Conservation (phyloP, 345 rosid genomes). For the Melastoma malabathricum region DNA sequence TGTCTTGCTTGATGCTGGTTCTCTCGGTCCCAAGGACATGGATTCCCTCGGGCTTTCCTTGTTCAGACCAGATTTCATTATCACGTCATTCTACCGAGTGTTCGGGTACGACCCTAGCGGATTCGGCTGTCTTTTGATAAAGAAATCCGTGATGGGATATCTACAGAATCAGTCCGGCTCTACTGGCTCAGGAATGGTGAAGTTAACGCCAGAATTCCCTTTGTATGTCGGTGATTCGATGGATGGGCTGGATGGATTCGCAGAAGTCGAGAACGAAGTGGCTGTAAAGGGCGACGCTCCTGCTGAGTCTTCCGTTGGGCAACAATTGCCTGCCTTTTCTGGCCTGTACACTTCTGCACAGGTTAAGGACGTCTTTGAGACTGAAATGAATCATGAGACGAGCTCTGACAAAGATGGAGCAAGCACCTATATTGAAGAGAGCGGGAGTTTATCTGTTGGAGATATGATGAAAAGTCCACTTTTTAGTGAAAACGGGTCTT, state of each 20-base stretch:
- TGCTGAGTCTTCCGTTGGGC: constrained; percentile 39
- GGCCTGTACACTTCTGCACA: constrained; percentile 83
- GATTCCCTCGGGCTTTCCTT: constrained; percentile 93
- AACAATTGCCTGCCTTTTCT: constrained; percentile 86
- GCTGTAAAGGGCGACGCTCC: constrained; percentile 38
- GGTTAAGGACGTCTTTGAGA: constrained; percentile 82
- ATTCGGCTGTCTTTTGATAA: constrained; percentile 92
- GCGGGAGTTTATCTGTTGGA: constrained; percentile 79
- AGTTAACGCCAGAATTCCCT: constrained; percentile 92
- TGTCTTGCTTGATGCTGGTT: constrained; percentile 95
- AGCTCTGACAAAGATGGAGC: constrained; percentile 74
- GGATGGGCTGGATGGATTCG: constrained; percentile 65
- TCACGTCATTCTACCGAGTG: constrained; percentile 92
- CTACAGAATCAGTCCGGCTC: constrained; percentile 87
- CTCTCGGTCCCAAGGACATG: constrained; percentile 99
- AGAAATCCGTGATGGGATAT: constrained; percentile 91
- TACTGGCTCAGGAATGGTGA: constrained; percentile 93
- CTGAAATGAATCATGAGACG: constrained; percentile 80
- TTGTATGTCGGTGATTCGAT: constrained; percentile 79
- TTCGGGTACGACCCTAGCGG: constrained; percentile 98
- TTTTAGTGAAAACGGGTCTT: constrained; percentile 92
- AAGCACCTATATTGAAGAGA: constrained; percentile 90
- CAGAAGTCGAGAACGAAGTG: constrained; percentile 39
- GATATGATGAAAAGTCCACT: constrained; percentile 97
- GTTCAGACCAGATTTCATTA: constrained; percentile 91